These are phyloP conservation scores for Dipteronia sinensis DNA, from an alignment of 345 rosid genomes.

Conservation along the genomic window DNA sequence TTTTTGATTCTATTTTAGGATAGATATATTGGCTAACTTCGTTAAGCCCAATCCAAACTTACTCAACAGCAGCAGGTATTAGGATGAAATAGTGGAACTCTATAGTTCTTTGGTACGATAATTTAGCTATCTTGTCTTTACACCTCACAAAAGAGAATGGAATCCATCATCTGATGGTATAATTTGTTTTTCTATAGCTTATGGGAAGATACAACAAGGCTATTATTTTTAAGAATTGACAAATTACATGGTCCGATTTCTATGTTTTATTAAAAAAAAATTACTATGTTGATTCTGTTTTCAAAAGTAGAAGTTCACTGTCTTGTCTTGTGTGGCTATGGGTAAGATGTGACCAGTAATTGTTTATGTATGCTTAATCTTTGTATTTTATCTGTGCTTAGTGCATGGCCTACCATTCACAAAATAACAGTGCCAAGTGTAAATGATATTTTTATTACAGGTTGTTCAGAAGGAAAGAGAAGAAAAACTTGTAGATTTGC, in stretches of 20 bases:
- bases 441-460: slow-evolving; percentile 40
- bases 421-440: background rate
- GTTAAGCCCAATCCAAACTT: slow-evolving; percentile 3
- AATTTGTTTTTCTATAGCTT: background rate
- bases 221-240: background rate
- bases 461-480: slow-evolving; percentile 96
- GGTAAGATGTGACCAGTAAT: background rate
- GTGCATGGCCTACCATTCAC: background rate
- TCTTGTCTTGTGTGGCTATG: background rate
- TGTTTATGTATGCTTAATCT: background rate
- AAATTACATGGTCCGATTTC: background rate
- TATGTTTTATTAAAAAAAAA: background rate
- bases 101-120: background rate
- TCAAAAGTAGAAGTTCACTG: background rate
- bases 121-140: background rate
- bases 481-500: slow-evolving; percentile 75
- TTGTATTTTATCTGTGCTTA: background rate
- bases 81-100: background rate
- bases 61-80: background rate
- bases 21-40: background rate
- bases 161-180: background rate
- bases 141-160: background rate
- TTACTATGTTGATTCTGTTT: background rate
- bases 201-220: background rate
- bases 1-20: background rate